Percentiles rank a stretch among this genome's conserved stretches.
These are phyloP conservation scores for Mesotaenium endlicherianum DNA, from an alignment of 139 green algal species.

Conservation along the genomic window DNA sequence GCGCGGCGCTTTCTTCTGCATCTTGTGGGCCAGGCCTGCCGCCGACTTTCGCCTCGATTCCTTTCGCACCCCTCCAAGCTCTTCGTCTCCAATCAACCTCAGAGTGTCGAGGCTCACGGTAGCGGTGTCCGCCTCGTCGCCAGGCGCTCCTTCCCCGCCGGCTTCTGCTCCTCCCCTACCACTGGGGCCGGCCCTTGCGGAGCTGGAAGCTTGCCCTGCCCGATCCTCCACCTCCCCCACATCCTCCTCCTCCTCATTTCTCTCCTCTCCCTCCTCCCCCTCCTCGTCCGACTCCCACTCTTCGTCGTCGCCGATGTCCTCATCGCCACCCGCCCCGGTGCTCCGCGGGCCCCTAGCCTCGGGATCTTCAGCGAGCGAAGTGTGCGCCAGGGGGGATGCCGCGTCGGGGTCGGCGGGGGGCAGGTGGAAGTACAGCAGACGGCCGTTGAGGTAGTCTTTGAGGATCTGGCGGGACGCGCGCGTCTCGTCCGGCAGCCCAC, in stretches of 20 bases:
- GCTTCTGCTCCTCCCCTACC: background rate
- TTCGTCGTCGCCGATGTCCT: constrained; percentile 6
- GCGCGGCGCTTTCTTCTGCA: constrained; percentile 40
- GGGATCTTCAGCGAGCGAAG: background rate
- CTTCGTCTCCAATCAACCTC: too few relatives aligned
- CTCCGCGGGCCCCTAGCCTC: background rate
- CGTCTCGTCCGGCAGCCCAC: constrained; percentile 84
- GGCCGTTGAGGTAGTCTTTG: constrained; percentile 87
- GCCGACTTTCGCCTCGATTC: background rate
- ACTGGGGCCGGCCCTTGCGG: background rate
- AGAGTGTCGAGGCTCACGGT: background rate
- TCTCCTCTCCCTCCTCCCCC: constrained; percentile 6
- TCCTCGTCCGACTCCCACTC: constrained; percentile 6
- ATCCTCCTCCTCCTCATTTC: constrained; percentile 8
- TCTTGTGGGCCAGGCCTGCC: constrained; percentile 36
- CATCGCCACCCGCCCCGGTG: background rate
- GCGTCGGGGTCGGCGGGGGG: constrained; percentile 60
- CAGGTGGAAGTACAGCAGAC: constrained; percentile 77
- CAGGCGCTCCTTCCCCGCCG: background rate
- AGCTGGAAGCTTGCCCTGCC: background rate
- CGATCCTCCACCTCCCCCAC: background rate
- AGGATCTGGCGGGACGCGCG: constrained; percentile 75
- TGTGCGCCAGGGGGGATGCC: background rate
- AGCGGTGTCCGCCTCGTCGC: background rate
- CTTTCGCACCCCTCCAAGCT: too few relatives aligned